Percentiles rank a stretch among this genome's conserved stretches.
phyloP scores from a whole-genome alignment of 2,329 filamentous ascomycete genomes.

The Fusarium sp. region DNA sequence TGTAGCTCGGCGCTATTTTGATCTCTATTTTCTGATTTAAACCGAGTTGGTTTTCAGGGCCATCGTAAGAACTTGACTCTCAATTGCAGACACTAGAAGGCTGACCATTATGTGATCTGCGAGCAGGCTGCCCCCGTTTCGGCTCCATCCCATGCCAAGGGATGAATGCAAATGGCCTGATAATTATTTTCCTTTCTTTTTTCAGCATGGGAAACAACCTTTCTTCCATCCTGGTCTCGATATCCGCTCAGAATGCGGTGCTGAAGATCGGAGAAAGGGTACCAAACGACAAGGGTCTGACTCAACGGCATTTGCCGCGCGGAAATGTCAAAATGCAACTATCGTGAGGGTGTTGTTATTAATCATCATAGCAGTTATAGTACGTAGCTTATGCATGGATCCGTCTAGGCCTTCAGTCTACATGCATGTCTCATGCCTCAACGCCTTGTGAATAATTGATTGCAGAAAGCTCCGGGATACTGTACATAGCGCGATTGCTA shows the following conservation, averaged over 20 bases:
- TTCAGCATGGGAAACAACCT: conserved; percentile 12
- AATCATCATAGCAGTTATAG: too few species aligned
- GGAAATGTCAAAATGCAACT: background rate
- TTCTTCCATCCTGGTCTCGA: conserved; percentile 22
- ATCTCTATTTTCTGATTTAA: background rate
- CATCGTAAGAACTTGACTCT: background rate
- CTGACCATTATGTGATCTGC: conserved; percentile 33
- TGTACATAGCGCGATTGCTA: conserved; percentile 11
- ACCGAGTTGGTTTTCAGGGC: background rate
- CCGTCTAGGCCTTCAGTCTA: background rate
- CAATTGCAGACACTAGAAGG: background rate
- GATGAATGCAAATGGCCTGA: conserved; percentile 14
- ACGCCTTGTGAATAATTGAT: background rate
- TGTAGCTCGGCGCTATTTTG: background rate
- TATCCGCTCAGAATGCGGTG: conserved; percentile 30
- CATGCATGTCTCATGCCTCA: conserved; percentile 15
- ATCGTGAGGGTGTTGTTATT: background rate
- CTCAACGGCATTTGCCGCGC: conserved; percentile 1
- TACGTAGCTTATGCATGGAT: background rate
- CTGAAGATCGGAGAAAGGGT: conserved; percentile 21
- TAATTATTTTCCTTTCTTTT: conserved; percentile 18
- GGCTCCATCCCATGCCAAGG: background rate
- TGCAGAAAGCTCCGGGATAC: conserved; percentile 5
- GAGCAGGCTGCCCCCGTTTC: conserved; percentile 29
- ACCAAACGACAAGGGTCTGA: background rate